Evolutionary conservation across 2,329 filamentous ascomycete species (phyloP), one percentile per base, ranked within the genome.

Genomic region (Alternaria burnsii): DNA sequence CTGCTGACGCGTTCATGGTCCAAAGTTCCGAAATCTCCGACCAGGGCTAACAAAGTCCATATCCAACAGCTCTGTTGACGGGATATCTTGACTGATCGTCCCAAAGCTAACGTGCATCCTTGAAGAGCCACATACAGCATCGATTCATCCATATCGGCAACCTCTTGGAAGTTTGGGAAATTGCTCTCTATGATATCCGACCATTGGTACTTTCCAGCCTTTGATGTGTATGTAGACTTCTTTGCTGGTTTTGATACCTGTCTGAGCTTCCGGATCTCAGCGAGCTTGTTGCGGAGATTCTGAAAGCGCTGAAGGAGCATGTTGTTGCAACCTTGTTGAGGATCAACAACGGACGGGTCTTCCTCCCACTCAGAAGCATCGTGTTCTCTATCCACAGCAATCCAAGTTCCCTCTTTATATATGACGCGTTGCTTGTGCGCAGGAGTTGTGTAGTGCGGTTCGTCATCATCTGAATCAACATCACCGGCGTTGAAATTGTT

Each of bases 401-500:
- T 87, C 75, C 93, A 97, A 38, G 92, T 91, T 50, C 93, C 93
- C 68, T 97, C 91, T 16, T 88, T 82, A 75, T 92, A 95, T 72
- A 87, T 89, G 11, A 90, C 91, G 56, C 85, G 80, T 22, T 83
- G 80, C 69, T 78, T 63, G 6, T 82, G 82, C 58, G 81, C 74
- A 9, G 82, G 71, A 70, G 88, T 88, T 42, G 85, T 82, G 34
- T 73, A 68, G 20, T 77, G 71, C 54, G 80, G 10, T 24, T 51
- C 11, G n/a, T 32, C 38, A 30, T 53, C 16, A 41, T 60, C 52
- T 36, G 48, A 50, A 16, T 66, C 52, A 8, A 58, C 44, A 20
- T 61, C 24, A 42, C 74, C 68, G 42, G 67, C 24, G 26, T 38
- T 42, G 30, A 34, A 6, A 20, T 62, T 60, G 14, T 74, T 66